Base-by-base conservation (phyloP, 1,139 yeast species). In the Geotrichum citri-aurantii region DNA sequence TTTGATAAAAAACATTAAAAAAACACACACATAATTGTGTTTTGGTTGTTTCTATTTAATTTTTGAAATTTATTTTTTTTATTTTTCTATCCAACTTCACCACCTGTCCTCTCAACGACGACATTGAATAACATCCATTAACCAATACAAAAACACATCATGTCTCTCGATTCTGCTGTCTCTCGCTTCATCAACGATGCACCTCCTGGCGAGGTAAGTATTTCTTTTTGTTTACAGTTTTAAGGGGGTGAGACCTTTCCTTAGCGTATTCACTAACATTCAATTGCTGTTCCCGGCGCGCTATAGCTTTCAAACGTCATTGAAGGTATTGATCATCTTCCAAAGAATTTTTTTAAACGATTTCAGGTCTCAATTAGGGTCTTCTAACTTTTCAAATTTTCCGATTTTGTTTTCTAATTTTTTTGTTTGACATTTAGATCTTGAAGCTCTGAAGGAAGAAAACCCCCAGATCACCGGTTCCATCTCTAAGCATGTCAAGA, bases 151-250 rank as follows among this genome's bases (percentile, higher is more conserved):
- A n/a, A n/a, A n/a, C n/a, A n/a, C n/a, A n/a, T n/a, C n/a, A n/a
- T 66, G 68, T 63, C 66, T 19, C 51, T 52, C 31, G 69, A 66
- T 21, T 48, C 63, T 23, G 62, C 65, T 21, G 61, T 77, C 58
- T 65, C 74, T 33, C 66, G 73, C 19, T 77, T 82, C 63, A 72
- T 82, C 48, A 66, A 69, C 42, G 85, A 81, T 58, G 77, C 84
- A 4, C 84, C 85, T 17, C 81, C 83, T 12, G 84, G 84, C 14
- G 81, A 79, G 67, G 77, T 77, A 57, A 54, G 73, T 63, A 14
- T 29, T 14, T 10, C 33, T 26, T 17, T 7, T 27, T 23, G 37
- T 24, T n/a, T 6, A 11, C 26, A 42, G 24, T 48, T 48, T n/a
- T n/a, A n/a, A n/a, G n/a, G n/a, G n/a, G n/a, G n/a, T n/a, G n/a